These are phyloP conservation scores for Phaeosphaeriaceae sp. DNA, from an alignment of 2,329 filamentous ascomycete species.

Conservation along the genomic window DNA sequence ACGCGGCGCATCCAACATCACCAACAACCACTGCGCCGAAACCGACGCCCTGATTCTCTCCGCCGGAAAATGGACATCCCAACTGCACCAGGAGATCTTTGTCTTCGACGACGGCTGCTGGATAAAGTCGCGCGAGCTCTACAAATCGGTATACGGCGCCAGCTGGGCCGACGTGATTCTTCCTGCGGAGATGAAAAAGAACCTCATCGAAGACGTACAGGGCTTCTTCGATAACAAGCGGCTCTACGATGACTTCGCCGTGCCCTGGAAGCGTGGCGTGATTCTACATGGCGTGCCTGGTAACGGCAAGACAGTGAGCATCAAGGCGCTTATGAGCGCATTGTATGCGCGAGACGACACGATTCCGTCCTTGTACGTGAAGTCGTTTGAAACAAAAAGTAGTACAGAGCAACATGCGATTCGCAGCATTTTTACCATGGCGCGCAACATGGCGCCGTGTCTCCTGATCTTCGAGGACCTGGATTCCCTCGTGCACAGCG, in stretches of 20 bases:
- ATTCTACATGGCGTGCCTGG: constrained; percentile 62
- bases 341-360: constrained; percentile 59
- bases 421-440: constrained; percentile 51
- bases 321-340: constrained; percentile 71
- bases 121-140: constrained; percentile 67
- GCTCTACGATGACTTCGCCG: constrained; percentile 51
- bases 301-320: constrained; percentile 72
- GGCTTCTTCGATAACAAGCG: constrained; percentile 57
- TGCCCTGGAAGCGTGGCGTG: constrained; percentile 57
- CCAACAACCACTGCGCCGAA: constrained; percentile 24
- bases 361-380: constrained; percentile 62
- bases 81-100: constrained; percentile 67
- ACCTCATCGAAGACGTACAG: constrained; percentile 66
- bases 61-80: constrained; percentile 60
- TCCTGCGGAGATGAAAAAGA: constrained; percentile 65
- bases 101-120: constrained; percentile 68
- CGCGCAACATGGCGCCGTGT: constrained; percentile 67
- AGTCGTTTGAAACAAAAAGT: constrained; percentile 55
- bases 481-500: constrained; percentile 66
- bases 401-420: constrained; percentile 60
- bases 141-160: constrained; percentile 50
- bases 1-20: constrained; percentile 11
- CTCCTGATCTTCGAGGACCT: constrained; percentile 74
- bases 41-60: constrained; percentile 60
- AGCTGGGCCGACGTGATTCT: constrained; percentile 72